These are phyloP conservation scores for Boletus vinaceobasis DNA, from an alignment of 768 basidiomycete genomes.

Conservation along the genomic window DNA sequence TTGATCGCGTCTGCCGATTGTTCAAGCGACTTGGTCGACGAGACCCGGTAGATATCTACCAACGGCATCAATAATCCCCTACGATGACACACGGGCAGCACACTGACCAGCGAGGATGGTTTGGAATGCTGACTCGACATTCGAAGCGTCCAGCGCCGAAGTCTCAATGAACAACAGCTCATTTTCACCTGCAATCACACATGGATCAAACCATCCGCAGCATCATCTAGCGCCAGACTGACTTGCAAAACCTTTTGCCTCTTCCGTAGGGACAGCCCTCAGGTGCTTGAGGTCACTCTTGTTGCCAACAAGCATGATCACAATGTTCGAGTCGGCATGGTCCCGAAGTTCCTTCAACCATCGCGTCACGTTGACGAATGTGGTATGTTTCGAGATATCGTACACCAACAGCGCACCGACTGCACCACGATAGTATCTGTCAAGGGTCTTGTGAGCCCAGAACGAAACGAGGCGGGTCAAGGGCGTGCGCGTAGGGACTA, in stretches of 20 bases:
- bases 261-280: constrained; percentile 94
- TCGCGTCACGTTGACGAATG: constrained; percentile 89
- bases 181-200: constrained; percentile 66
- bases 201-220: not conserved
- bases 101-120: constrained; percentile 84
- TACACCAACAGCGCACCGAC: constrained; percentile 91
- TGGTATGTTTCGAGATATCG: constrained; percentile 91
- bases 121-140: constrained; percentile 97
- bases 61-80: constrained; percentile 1
- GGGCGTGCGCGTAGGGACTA: constrained; percentile 24
- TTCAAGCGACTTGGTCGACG: constrained; percentile 93
- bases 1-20: constrained; percentile 73
- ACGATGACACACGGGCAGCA: not conserved
- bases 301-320: constrained; percentile 96
- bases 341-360: constrained; percentile 98
- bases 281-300: constrained; percentile 99
- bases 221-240: constrained; percentile 30
- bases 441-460: constrained; percentile 1
- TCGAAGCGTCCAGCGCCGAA: constrained; percentile 98
- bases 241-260: constrained; percentile 91
- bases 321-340: constrained; percentile 90
- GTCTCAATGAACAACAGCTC: constrained; percentile 96
- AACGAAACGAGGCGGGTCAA: not conserved
- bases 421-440: constrained; percentile 95
- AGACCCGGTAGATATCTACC: constrained; percentile 95